Conservation (phyloP, 345 rosid genomes). For the Barbarea vulgaris region DNA sequence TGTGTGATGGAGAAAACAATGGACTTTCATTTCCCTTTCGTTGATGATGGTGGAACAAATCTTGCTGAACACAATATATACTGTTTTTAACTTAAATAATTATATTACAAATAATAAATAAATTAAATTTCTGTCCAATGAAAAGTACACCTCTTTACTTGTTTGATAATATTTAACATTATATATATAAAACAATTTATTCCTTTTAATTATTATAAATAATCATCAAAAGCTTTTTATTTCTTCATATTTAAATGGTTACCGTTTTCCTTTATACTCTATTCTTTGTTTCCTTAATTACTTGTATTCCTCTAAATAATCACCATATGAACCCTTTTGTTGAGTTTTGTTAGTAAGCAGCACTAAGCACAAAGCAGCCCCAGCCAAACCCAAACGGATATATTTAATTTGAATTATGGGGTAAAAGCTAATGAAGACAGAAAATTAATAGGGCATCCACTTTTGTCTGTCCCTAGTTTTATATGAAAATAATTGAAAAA, state of each 20-base stretch:
- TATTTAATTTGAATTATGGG: background rate
- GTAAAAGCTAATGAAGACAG: conserved; percentile 22
- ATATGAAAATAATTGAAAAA: conserved; percentile 5
- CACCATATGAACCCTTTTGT: background rate
- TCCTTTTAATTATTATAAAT: background rate
- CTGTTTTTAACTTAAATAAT: too few relatives aligned
- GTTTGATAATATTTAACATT: background rate
- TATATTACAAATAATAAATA: background rate
- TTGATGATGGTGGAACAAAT: background rate
- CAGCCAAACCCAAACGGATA: background rate
- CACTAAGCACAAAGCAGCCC: too few relatives aligned
- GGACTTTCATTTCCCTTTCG: background rate
- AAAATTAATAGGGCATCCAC: conserved; percentile 21
- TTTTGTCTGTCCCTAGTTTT: conserved; percentile 11
- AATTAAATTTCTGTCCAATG: background rate
- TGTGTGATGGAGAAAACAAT: background rate
- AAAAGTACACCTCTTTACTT: background rate
- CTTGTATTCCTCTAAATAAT: background rate
- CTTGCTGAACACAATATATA: background rate
- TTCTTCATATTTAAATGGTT: background rate
- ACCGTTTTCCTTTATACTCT: background rate
- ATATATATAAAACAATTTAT: background rate
- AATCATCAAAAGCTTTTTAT: background rate
- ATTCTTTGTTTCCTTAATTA: background rate
- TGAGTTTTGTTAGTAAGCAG: background rate